Evolutionary conservation across 169 alveolate species (phyloP).

Genomic region (Eimeria nieschulzi): DNA sequence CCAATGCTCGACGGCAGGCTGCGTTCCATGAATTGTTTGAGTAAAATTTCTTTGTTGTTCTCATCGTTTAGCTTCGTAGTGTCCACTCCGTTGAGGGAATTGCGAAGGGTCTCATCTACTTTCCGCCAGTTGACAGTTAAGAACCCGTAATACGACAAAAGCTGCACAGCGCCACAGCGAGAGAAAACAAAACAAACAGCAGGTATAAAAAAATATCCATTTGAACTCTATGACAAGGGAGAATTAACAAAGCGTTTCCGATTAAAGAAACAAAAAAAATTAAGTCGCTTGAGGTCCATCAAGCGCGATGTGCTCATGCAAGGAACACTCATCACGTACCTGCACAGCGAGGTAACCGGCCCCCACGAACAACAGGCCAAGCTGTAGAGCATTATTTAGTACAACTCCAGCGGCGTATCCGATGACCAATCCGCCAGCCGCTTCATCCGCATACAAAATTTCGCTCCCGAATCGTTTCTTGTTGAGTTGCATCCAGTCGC

Average conservation of each 20-base stretch:
- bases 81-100: background rate
- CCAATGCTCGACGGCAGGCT: background rate
- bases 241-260: background rate
- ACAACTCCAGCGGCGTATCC: slow-evolving; percentile 13
- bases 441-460: background rate
- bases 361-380: background rate
- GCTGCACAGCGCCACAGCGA: background rate
- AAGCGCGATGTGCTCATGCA: background rate
- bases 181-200: background rate
- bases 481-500: background rate
- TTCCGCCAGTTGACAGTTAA: background rate
- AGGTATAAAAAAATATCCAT: background rate
- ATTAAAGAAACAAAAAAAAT: background rate
- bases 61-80: background rate
- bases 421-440: background rate
- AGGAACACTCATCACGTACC: background rate
- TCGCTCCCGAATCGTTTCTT: background rate
- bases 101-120: background rate
- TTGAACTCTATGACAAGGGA: background rate
- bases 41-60: background rate
- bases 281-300: background rate
- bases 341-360: slow-evolving; percentile 11
- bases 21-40: background rate
- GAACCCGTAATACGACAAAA: slow-evolving; percentile 9
- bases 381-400: background rate